phyloP scores from a whole-genome alignment of 2,329 filamentous ascomycete genomes.

The Graphiopsis chlorocephala region DNA sequence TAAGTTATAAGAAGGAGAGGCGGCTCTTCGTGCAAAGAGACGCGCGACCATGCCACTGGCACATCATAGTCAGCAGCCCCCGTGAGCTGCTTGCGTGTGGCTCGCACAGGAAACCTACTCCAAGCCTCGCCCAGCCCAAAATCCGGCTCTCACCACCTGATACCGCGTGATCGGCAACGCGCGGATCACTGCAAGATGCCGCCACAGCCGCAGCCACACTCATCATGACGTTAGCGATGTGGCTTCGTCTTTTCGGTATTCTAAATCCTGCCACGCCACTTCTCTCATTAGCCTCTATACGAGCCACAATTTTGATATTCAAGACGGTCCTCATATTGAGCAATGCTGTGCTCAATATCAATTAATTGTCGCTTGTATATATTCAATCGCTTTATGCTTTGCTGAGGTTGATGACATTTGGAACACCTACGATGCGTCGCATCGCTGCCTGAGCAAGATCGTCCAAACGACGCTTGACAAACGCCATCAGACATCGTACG shows the following conservation, averaged over 20 bases:
- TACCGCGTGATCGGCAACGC: background rate
- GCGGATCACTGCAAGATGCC: background rate
- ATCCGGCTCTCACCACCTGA: background rate
- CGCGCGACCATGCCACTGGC: background rate
- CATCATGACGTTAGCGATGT: background rate
- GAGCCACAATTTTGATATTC: background rate
- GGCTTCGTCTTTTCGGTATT: background rate
- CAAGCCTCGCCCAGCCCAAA: conserved; percentile 1
- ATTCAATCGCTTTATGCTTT: background rate
- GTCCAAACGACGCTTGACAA: background rate
- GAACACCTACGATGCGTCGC: background rate
- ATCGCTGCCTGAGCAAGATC: background rate
- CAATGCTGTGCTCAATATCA: background rate
- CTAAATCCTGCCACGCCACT: background rate
- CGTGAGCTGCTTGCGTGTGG: background rate
- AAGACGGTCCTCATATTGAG: background rate
- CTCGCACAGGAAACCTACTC: background rate
- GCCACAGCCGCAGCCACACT: background rate
- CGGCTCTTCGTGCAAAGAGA: background rate
- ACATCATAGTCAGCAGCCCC: background rate
- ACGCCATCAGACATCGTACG: background rate
- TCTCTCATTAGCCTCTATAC: background rate
- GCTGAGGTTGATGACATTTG: background rate
- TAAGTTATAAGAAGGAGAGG: background rate
- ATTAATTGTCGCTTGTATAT: background rate